Percentiles rank a stretch among this genome's conserved stretches.
Conservation (phyloP, 2,329 filamentous ascomycete genomes). For the Penicillium occitanis region DNA sequence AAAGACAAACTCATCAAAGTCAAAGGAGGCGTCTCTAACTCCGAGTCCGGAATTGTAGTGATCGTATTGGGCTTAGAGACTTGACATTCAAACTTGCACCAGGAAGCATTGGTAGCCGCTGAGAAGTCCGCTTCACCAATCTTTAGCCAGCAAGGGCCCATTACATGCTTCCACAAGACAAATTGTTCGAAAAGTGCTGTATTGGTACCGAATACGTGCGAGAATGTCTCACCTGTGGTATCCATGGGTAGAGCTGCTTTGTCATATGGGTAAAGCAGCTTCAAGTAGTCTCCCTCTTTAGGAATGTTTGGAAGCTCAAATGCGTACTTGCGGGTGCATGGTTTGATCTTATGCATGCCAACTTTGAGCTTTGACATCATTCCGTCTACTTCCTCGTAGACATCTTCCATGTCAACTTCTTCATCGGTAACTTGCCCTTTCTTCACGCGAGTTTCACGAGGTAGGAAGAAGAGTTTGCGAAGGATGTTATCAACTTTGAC, state of each 20-base stretch:
- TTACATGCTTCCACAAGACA: slow-evolving; percentile 97
- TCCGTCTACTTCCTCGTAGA: slow-evolving; percentile 83
- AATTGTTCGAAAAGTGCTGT: slow-evolving; percentile 97
- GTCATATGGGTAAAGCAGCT: slow-evolving; percentile 92
- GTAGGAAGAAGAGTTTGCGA: slow-evolving; percentile 89
- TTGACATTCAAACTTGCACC: slow-evolving; percentile 92
- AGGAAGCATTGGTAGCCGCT: slow-evolving; percentile 85
- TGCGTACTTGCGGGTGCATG: slow-evolving; percentile 85
- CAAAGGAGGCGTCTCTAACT: slow-evolving; percentile 79
- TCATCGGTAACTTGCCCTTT: slow-evolving; percentile 70
- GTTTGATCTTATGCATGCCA: slow-evolving; percentile 89
- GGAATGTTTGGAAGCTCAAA: slow-evolving; percentile 88
- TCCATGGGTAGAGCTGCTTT: slow-evolving; percentile 73
- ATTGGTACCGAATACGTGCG: slow-evolving; percentile 88
- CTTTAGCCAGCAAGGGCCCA: slow-evolving; percentile 97
- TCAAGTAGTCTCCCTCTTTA: slow-evolving; percentile 86
- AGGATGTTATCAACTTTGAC: slow-evolving; percentile 94
- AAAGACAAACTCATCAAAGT: slow-evolving; percentile 95
- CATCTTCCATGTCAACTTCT: slow-evolving; percentile 80
- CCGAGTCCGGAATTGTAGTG: slow-evolving; percentile 69
- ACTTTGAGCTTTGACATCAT: slow-evolving; percentile 88
- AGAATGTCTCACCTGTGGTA: slow-evolving; percentile 80
- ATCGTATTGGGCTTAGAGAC: slow-evolving; percentile 77
- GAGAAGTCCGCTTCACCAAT: slow-evolving; percentile 83
- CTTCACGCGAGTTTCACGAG: slow-evolving; percentile 63